These are phyloP conservation scores for Sclerotinia borealis DNA, from an alignment of 2,329 filamentous ascomycete species.

Conservation along the genomic window DNA sequence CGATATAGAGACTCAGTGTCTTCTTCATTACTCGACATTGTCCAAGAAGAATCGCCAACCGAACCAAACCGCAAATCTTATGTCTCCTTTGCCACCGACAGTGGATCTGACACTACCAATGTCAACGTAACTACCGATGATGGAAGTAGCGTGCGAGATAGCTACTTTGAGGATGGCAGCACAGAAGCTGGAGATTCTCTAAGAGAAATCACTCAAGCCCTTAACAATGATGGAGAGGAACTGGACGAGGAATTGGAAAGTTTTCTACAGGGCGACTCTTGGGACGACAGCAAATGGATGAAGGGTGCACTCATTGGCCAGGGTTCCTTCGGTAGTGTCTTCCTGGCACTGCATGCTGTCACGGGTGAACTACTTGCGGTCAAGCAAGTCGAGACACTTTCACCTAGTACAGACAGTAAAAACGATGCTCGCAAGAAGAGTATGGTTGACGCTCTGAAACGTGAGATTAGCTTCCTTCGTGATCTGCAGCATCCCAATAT, in stretches of 20 bases:
- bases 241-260: slow-evolving; percentile 82
- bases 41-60: slow-evolving; percentile 79
- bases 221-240: slow-evolving; percentile 88
- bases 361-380: slow-evolving; percentile 97
- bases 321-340: slow-evolving; percentile 94
- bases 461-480: slow-evolving; percentile 88
- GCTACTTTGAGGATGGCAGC: slow-evolving; percentile 74
- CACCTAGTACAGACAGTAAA: slow-evolving; percentile 67
- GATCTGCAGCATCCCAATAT: slow-evolving; percentile 96
- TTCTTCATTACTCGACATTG: slow-evolving; percentile 80
- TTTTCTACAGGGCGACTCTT: slow-evolving; percentile 87
- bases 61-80: slow-evolving; percentile 93
- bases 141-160: slow-evolving; percentile 62
- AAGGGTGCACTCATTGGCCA: slow-evolving; percentile 96
- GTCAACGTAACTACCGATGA: slow-evolving; percentile 74
- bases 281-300: slow-evolving; percentile 99
- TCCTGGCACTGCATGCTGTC: slow-evolving; percentile 87
- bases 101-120: slow-evolving; percentile 62
- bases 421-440: slow-evolving; percentile 89
- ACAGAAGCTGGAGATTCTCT: slow-evolving; percentile 69
- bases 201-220: slow-evolving; percentile 76
- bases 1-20: slow-evolving; percentile 82
- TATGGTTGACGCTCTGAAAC: slow-evolving; percentile 96
- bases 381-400: slow-evolving; percentile 93
- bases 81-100: slow-evolving; percentile 62